Base-by-base conservation (phyloP, 2,329 filamentous ascomycete species). In the Pseudogymnoascus sp. region DNA sequence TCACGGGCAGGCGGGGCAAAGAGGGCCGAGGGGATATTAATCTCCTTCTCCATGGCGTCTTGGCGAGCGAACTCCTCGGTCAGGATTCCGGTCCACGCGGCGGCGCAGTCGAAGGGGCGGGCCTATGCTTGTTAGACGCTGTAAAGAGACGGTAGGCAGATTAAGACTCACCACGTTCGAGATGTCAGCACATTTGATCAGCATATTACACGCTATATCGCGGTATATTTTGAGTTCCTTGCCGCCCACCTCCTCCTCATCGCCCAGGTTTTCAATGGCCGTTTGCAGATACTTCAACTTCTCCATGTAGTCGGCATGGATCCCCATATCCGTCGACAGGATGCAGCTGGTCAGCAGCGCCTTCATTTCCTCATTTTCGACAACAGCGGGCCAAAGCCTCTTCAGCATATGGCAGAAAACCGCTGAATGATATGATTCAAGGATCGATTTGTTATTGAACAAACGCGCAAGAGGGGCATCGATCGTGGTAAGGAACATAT, bases 101-200 rank as follows among this genome's bases (percentile, higher is more conserved):
- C 80, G 21, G 94, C 94, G 25, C 92, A 85, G 63, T 88, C 82
- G 73, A 94, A 92, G 63, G 86, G 88, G 63, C 94, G 87, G 62
- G 92, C 92, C 90, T 93, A 66, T n/a, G 62, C 33, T 60, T 16
- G 68, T 71, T 61, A 72, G 69, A 60, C 18, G 18, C 18, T 14
- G 7, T 44, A 44, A 44, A 21, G 18, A 44, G 18, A 44, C 1
- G 18, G 18, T 21, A 44, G 18, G 12, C 18, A 5, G 18, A 23
- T 23, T 14, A 12, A 5, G 18, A 87, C 90, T 75, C 82, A 93
- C 90, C 74, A 97, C 94, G 73, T 99, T 99, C 77, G 93, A 97
- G 72, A 99, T 97, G 75, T 99, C 94, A 40, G 94, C 94, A 73
- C 94, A 97, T 75, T 99, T 99, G 77, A 99, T 97, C 64, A 99